Conservation (phyloP, 352 stramenopile genomes). For the Blastocystis sp. region DNA sequence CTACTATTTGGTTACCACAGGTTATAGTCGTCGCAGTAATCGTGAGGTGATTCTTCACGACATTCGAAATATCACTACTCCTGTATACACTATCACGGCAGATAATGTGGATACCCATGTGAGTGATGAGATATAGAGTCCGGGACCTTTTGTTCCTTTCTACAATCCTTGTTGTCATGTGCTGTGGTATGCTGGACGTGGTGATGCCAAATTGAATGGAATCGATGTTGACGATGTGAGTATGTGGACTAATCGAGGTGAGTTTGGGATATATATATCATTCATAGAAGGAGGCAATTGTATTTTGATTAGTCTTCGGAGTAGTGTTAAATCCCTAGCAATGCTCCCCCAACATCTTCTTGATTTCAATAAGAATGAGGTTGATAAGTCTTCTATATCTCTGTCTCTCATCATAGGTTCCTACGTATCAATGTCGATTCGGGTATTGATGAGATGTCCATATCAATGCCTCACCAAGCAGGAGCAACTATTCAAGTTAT, state of each 20-base stretch:
- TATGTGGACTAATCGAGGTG: conserved; percentile 57
- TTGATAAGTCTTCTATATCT: not conserved
- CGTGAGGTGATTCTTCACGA: conserved; percentile 45
- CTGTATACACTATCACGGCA: conserved; percentile 46
- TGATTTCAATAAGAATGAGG: conserved; percentile 11
- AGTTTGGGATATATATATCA: not conserved
- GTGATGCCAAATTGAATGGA: conserved; percentile 31
- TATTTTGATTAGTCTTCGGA: conserved; percentile 21
- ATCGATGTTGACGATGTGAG: conserved; percentile 39
- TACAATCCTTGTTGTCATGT: conserved; percentile 53
- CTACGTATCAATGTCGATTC: conserved; percentile 35
- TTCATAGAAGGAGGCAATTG: conserved; percentile 11
- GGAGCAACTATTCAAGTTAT: not conserved
- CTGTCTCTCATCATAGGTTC: not conserved
- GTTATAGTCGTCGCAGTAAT: conserved; percentile 44
- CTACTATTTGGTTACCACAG: conserved; percentile 43
- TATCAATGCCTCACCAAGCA: conserved; percentile 36
- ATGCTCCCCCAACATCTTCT: conserved; percentile 52
- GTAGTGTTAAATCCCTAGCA: not conserved
- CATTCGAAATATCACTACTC: conserved; percentile 1
- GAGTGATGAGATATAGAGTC: not conserved
- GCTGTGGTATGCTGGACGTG: conserved; percentile 31
- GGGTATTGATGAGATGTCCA: conserved; percentile 6
- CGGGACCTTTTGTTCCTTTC: conserved; percentile 39
- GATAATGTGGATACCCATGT: not conserved